Evolutionary conservation across 257 asterid genomes (phyloP), one percentile per base, ranked within the genome.

Genomic region (Salvia hispanica): DNA sequence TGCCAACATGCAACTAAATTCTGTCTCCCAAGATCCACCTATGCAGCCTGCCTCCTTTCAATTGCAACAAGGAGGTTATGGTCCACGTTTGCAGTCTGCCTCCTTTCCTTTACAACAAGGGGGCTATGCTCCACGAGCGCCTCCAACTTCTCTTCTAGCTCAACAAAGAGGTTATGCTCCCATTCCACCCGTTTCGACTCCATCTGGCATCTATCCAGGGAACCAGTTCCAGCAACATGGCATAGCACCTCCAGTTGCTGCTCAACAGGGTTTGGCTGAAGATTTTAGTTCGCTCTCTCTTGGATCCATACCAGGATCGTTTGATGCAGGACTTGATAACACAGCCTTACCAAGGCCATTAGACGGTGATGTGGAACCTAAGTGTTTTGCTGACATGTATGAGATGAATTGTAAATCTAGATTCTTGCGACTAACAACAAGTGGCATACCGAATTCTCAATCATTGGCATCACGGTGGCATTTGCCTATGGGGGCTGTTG

Each of bases 391-490:
- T 31, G 86, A 82, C 75, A 80, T 79, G 84, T 90, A 83, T 74
- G 95, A 92, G 50, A 67, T 83, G 87, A 93, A 90, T 76, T 93
- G 97, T 61, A 74, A 74, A 70, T 77, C 96, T 58, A 87, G 90
- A 72, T 85, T 77, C 71, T 46, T 89, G 48, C 85, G 92, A 66
- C 74, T 91, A 36, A 85, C 95, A 11, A 91, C 96, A 44, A 76
- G 88, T 77, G 96, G 86, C 39, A 71, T 89, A 46, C 96, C 96
- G 28, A 87, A 77, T 76, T 85, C 94, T 65, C 94, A 81, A 73
- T 84, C 92, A 50, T 71, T 91, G 85, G 82, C 84, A 59, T 91
- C 95, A 10, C 80, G 95, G 70, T 91, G 98, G 98, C 93, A 91
- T 76, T 82, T 91, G 78, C 90, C 95, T 71, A 76, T 91, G 57